Percentiles rank a stretch among this genome's conserved stretches.
phyloP scores from a whole-genome alignment of 371 early-diverging fungal genomes.

The Basidiobolus meristosporus region DNA sequence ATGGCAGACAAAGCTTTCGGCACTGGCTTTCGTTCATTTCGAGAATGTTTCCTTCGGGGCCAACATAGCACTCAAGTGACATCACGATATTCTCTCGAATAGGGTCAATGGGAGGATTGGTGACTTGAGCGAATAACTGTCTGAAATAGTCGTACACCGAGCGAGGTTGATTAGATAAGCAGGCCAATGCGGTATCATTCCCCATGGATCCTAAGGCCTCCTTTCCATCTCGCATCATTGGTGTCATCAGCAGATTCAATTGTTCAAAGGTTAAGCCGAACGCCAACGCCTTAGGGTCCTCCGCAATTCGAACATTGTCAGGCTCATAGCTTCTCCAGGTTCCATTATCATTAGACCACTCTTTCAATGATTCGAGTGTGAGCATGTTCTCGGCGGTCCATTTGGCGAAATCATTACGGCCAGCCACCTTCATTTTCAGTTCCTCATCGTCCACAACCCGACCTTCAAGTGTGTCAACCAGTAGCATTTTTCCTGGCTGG shows the following conservation, averaged over 20 bases:
- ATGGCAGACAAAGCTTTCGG: constrained; percentile 52
- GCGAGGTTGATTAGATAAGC: constrained; percentile 72
- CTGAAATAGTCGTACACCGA: constrained; percentile 90
- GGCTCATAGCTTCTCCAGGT: constrained; percentile 11
- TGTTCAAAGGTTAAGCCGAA: constrained; percentile 91
- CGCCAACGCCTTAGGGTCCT: constrained; percentile 69
- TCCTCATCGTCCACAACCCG: constrained; percentile 75
- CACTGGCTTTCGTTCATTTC: constrained; percentile 63
- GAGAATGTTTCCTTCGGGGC: constrained; percentile 85
- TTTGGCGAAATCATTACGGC: constrained; percentile 46
- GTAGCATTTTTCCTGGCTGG: constrained; percentile 88
- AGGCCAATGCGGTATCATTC: constrained; percentile 86
- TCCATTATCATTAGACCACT: constrained; percentile 9
- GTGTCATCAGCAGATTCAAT: constrained; percentile 65
- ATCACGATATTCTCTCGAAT: constrained; percentile 95
- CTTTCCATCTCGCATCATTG: constrained; percentile 77
- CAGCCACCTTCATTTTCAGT: constrained; percentile 56
- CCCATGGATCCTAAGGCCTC: constrained; percentile 97
- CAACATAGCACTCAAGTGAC: constrained; percentile 86
- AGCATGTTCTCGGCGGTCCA: constrained; percentile 74
- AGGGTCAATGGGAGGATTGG: constrained; percentile 94
- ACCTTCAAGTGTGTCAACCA: constrained; percentile 90
- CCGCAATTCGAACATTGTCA: constrained; percentile 18
- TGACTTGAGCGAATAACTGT: constrained; percentile 92
- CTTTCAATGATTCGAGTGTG: constrained; percentile 34